Evolutionary conservation across 1,284 basidiomycete genomes (phyloP), one percentile per base, ranked within the genome.

Genomic region (Xerocomus nothofagi): DNA sequence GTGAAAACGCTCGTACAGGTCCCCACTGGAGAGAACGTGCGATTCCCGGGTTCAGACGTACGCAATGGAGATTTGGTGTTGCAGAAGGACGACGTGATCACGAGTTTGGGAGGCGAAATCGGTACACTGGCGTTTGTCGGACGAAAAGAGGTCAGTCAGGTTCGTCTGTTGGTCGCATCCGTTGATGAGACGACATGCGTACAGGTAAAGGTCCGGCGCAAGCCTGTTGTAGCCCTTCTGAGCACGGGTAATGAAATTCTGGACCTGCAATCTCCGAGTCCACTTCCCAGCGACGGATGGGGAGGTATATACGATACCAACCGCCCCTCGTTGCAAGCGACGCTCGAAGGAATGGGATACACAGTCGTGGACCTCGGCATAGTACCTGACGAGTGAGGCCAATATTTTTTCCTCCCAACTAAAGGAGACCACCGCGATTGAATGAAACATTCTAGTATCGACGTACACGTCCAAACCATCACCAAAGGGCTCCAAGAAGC

Each of bases 161-260:
- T 39, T 26, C 1, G 12, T 32, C 40, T 23, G 12, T 34, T 39
- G 24, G 14, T 39, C 39, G 10, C 20, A 3, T n/a, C 41, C 12
- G 52, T 32, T 27, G 20, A 41, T 26, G 36, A 3, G 10, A 37
- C 4, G 31, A 27, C 34, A 10, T n/a, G 17, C n/a, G 12, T 24
- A 27, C 46, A 88, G 84, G 86, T 89, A 4, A 67, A 72, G 6
- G 88, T 91, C 3, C 76, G 78, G 56, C 78, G 74, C 44, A 88
- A 86, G 58, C 92, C 92, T 0, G 69, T 81, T 0, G 81, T 94
- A 0, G 92, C 89, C 0, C 69, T 94, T 39, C 67, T 95, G 47
- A 92, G 88, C 59, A 95, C 92, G 0, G 92, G 92, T 0, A 90
- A 93, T 62, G 92, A 94, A 62, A 71, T 94, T 15, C 58, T 84